Conservation (phyloP, 106 monocot species). For the Vanilla planifolia region DNA sequence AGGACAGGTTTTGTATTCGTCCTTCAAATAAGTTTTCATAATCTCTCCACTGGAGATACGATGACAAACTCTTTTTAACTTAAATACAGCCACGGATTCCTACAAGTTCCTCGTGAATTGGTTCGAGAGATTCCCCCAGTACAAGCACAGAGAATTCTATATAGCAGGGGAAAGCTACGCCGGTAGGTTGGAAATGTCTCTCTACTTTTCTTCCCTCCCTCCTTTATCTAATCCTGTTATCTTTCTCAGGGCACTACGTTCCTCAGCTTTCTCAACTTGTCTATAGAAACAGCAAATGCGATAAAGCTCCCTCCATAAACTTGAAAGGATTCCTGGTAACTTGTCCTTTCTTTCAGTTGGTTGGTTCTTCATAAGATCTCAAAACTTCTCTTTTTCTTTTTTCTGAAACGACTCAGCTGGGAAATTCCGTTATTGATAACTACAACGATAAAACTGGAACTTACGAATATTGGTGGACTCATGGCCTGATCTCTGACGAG, state of each 20-base stretch:
- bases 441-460: conserved; percentile 81
- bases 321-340: conserved; percentile 98
- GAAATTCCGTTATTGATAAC: conserved; percentile 94
- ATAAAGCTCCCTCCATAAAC: conserved; percentile 55
- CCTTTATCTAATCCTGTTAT: not conserved
- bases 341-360: not conserved
- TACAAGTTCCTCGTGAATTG: conserved; percentile 49
- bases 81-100: conserved; percentile 18
- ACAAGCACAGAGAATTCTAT: conserved; percentile 74
- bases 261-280: conserved; percentile 88
- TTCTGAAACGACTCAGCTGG: conserved; percentile 13
- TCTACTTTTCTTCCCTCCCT: not conserved
- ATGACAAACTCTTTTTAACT: not conserved
- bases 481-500: conserved; percentile 78
- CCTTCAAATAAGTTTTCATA: not conserved
- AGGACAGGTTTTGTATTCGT: conserved; percentile 47
- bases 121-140: conserved; percentile 87
- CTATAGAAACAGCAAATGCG: conserved; percentile 52
- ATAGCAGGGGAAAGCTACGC: conserved; percentile 89
- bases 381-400: too few relatives aligned
- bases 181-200: conserved; percentile 22
- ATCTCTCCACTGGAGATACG: not conserved
- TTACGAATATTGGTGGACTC: conserved; percentile 95
- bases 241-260: conserved; percentile 76
- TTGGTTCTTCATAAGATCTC: not conserved